A percentile compares a stretch with the other conserved stretches of the same genome.
These are phyloP conservation scores for Ceratobasidium sp. DNA, from an alignment of 1,284 basidiomycete species.

Conservation along the genomic window DNA sequence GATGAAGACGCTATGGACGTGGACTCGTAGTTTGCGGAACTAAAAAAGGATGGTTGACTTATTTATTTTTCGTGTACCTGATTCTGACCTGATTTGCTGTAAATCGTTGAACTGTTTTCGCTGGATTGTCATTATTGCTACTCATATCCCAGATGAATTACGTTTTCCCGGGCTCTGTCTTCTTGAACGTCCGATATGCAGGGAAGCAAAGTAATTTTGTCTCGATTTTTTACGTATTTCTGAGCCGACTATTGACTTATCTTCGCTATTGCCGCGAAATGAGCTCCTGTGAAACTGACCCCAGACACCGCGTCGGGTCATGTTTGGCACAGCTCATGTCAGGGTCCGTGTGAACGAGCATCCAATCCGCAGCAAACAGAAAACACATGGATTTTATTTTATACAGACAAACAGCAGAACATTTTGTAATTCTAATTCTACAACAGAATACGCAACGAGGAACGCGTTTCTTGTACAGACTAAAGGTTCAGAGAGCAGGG, in stretches of 20 bases:
- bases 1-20: conserved; percentile 75
- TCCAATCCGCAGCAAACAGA: neutral
- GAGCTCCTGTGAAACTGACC: neutral
- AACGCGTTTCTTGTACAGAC: conserved; percentile 14
- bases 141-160: neutral
- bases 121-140: conserved; percentile 19
- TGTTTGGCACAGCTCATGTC: neutral
- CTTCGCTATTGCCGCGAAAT: too few relatives aligned
- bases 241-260: too few relatives aligned
- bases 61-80: conserved; percentile 2
- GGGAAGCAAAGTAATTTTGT: too few relatives aligned
- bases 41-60: too few relatives aligned
- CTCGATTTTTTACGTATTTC: too few relatives aligned
- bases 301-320: neutral
- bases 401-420: too few relatives aligned
- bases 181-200: too few relatives aligned
- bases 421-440: conserved; percentile 12
- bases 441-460: neutral
- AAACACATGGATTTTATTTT: too few relatives aligned
- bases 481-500: conserved; percentile 6
- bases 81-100: conserved; percentile 2
- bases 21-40: conserved; percentile 10
- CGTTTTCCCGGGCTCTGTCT: too few relatives aligned
- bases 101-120: neutral
- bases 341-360: neutral